phyloP scores from a whole-genome alignment of 2,329 filamentous ascomycete species.

The Talaromyces sp. region DNA sequence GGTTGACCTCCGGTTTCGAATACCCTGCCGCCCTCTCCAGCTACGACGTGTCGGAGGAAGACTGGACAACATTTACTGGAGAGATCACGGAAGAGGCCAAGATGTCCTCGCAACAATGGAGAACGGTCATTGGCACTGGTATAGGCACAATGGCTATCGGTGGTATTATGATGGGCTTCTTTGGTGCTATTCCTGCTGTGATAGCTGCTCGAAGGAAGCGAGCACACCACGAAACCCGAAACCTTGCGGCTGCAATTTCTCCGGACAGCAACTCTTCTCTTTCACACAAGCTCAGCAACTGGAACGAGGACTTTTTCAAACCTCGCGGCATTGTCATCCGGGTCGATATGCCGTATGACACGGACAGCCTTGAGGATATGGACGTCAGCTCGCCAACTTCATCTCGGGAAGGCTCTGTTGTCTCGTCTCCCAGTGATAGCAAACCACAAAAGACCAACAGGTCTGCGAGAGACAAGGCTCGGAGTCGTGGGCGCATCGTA shows the following conservation, averaged over 20 bases:
- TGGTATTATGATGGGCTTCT: conserved; percentile 26
- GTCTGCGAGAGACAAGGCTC: conserved; percentile 1
- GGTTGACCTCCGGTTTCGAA: conserved; percentile 26
- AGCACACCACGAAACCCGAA: conserved; percentile 21
- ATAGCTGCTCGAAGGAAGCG: conserved; percentile 19
- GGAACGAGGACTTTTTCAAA: conserved; percentile 27
- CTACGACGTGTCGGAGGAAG: conserved; percentile 17
- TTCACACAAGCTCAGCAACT: conserved; percentile 19
- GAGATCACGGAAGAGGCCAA: conserved; percentile 24
- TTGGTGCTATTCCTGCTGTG: conserved; percentile 24
- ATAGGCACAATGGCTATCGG: conserved; percentile 26
- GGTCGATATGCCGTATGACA: conserved; percentile 27
- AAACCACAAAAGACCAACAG: background rate
- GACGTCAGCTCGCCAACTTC: conserved; percentile 14
- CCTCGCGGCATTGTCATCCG: conserved; percentile 26
- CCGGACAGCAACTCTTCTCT: conserved; percentile 12
- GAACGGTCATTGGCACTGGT: conserved; percentile 23
- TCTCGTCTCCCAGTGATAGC: background rate
- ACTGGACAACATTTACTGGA: conserved; percentile 25
- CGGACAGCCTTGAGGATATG: conserved; percentile 21
- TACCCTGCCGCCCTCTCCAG: conserved; percentile 22
- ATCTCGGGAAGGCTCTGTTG: conserved; percentile 6
- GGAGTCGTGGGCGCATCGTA: conserved; percentile 20
- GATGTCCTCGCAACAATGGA: conserved; percentile 26
- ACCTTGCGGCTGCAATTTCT: conserved; percentile 20